Evolutionary conservation across 1,139 yeast genomes (phyloP).

Genomic region (Pichia sp.): DNA sequence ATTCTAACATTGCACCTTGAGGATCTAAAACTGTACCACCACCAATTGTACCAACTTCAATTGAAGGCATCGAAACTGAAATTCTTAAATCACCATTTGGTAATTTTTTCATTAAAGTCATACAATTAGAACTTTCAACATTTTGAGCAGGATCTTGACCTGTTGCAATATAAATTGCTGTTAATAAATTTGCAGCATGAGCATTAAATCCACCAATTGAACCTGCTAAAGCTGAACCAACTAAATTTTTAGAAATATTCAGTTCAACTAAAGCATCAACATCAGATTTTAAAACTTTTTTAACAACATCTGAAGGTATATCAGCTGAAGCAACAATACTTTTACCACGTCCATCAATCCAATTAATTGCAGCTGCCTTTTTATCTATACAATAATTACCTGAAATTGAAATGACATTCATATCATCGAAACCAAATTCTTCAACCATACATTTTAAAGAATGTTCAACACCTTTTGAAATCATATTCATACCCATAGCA

Average conservation of each 20-base stretch:
- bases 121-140: conserved; percentile 95
- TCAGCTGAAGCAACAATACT: conserved; percentile 96
- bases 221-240: conserved; percentile 99
- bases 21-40: conserved; percentile 98
- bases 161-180: conserved; percentile 88
- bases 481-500: conserved; percentile 99
- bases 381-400: conserved; percentile 98
- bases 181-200: conserved; percentile 92
- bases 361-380: conserved; percentile 95
- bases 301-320: conserved; percentile 74
- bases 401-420: conserved; percentile 86
- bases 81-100: conserved; percentile 72
- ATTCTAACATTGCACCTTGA: conserved; percentile 91
- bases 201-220: conserved; percentile 97
- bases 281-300: conserved; percentile 78
- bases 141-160: conserved; percentile 99
- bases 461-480: conserved; percentile 93
- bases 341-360: conserved; percentile 99
- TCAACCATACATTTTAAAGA: conserved; percentile 79
- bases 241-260: conserved; percentile 78
- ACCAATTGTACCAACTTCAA: conserved; percentile 98
- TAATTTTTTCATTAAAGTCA: conserved; percentile 82
- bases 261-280: conserved; percentile 89
- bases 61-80: conserved; percentile 96
- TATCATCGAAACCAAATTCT: conserved; percentile 88